Percentiles rank a stretch among this genome's conserved stretches.
phyloP scores from a whole-genome alignment of 306 rosid species.

The Prosopis cineraria region DNA sequence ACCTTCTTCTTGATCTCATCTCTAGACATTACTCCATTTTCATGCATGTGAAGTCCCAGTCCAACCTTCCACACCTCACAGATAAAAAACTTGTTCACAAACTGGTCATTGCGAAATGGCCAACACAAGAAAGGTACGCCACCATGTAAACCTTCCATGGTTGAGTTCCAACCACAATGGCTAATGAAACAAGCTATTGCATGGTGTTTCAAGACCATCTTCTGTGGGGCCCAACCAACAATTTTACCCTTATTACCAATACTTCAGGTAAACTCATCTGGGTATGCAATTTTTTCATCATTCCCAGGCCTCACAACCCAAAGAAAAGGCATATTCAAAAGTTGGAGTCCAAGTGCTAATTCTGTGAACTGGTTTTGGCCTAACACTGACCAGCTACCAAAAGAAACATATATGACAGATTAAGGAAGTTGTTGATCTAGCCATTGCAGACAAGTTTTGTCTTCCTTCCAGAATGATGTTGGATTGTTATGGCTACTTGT shows the following conservation, averaged over 20 bases:
- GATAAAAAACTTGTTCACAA: neutral
- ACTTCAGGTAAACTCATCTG: conserved; percentile 17
- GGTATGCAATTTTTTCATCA: neutral
- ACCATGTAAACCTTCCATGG: conserved; percentile 31
- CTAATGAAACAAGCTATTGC: conserved; percentile 43
- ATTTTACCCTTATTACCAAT: conserved; percentile 21
- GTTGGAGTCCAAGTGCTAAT: conserved; percentile 23
- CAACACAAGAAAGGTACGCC: conserved; percentile 31
- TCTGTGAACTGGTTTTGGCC: conserved; percentile 15
- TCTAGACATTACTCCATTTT: neutral
- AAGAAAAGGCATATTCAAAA: conserved; percentile 25
- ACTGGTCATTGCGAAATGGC: neutral
- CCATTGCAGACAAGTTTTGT: neutral
- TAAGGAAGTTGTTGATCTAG: conserved; percentile 19
- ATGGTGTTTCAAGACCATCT: conserved; percentile 35
- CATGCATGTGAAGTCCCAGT: neutral
- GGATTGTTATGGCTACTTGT: conserved; percentile 9
- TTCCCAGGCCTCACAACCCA: conserved; percentile 14
- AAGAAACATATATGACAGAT: conserved; percentile 29
- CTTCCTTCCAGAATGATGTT: conserved; percentile 22
- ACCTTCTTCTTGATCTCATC: conserved; percentile 33
- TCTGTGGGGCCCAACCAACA: conserved; percentile 40
- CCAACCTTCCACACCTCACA: conserved; percentile 30
- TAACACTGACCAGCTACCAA: conserved; percentile 9
- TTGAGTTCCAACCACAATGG: conserved; percentile 51